These are phyloP conservation scores for Daldinia vernicosa DNA, from an alignment of 495 filamentous ascomycete genomes.

Conservation along the genomic window DNA sequence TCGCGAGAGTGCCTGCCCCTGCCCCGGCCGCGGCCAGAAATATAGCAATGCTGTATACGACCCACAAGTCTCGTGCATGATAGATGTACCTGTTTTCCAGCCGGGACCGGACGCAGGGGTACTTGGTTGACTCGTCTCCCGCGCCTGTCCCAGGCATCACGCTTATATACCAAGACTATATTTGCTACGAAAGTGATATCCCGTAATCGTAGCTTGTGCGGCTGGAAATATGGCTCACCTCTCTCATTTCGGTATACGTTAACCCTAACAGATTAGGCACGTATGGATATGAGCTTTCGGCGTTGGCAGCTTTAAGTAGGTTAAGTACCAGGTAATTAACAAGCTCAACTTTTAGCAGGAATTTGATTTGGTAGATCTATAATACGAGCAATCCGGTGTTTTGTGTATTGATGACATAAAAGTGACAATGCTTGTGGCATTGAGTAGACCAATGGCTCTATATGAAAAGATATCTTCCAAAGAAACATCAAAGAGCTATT, in stretches of 20 bases:
- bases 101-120: constrained; percentile 46
- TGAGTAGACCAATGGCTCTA: no score
- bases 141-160: constrained; percentile 35
- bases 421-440: neutral
- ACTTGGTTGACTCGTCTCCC: constrained; percentile 26
- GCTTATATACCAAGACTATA: neutral
- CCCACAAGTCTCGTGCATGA: constrained; percentile 50
- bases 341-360: neutral
- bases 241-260: neutral
- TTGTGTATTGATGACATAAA: neutral
- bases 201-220: neutral
- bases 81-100: constrained; percentile 46
- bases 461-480: no score
- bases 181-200: neutral
- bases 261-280: neutral
- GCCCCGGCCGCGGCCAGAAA: constrained; percentile 40
- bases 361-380: neutral
- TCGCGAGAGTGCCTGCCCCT: constrained; percentile 38
- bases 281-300: neutral
- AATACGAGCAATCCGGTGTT: neutral
- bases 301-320: neutral
- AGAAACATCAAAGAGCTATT: no score
- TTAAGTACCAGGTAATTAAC: neutral
- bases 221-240: neutral
- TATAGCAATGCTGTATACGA: constrained; percentile 50